Base-by-base conservation (phyloP, 208 protist species). In the Leishmania tarentolae region DNA sequence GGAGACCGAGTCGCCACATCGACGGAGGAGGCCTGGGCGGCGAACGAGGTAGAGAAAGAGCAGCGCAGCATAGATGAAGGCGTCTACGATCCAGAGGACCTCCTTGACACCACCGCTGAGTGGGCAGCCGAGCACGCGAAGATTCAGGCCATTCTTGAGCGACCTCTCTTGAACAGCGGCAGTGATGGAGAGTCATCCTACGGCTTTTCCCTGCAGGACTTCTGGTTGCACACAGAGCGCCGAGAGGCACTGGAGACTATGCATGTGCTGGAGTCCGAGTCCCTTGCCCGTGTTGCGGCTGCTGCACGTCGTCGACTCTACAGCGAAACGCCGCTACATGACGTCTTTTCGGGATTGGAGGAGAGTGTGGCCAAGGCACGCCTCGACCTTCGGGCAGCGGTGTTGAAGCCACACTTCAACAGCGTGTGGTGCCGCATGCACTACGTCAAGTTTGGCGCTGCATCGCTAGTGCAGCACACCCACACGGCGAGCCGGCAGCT, bases 391-490 rank as follows among this genome's bases (percentile, higher is more conserved):
- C 79, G 87, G 1, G 89, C 93, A 35, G 88, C 83, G 28, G 83
- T 91, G 44, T 86, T 96, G 75, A 84, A 80, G 56, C 93, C 93
- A 7, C 79, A 88, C 86, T 83, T 86, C 53, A 96, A 95, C 78
- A 81, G 82, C 15, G 83, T 94, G 28, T 96, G 90, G 91, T 94
- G 90, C 71, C 91, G 93, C 65, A 75, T 91, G 71, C 40, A 97
- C 79, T 97, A 95, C 83, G 89, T 86, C 75, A 97, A 97, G 87
- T 97, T 93, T 75, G 94, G 93, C 24, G 88, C 86, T 44, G 81
- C 91, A 21, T 88, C 88, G 9, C 79, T 95, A 4, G 91, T 93
- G 50, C 93, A 96, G 75, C 94, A 95, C 88, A 96, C 91, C 28
- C 86, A 88, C 75, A 94, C 91, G 13, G 88, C 91, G 40, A 78